Conservation (phyloP, 1,284 basidiomycete genomes). For the Hemileia vastatrix region DNA sequence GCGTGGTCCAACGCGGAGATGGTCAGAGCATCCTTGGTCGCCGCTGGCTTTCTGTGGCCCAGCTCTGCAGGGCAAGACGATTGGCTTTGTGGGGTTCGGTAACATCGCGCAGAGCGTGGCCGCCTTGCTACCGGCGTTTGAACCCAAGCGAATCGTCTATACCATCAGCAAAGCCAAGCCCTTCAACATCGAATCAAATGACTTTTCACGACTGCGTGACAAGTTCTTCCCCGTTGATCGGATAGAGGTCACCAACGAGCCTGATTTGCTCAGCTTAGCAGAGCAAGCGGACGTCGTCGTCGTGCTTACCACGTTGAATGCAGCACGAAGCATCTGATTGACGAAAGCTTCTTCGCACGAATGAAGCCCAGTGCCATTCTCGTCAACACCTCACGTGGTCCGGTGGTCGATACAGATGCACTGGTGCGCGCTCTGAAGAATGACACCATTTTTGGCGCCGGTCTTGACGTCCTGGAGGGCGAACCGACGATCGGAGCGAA, state of each 20-base stretch:
- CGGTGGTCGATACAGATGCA: slow-evolving; percentile 72
- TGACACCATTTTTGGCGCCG: slow-evolving; percentile 78
- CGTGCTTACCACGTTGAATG: slow-evolving; percentile 69
- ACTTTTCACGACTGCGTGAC: slow-evolving; percentile 29
- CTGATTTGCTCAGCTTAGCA: too few species aligned
- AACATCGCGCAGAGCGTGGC: slow-evolving; percentile 75
- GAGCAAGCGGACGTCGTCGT: slow-evolving; percentile 67
- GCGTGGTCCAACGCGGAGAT: slow-evolving; percentile 58
- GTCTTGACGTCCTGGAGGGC: slow-evolving; percentile 84
- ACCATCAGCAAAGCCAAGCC: slow-evolving; percentile 29
- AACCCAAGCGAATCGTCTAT: slow-evolving; percentile 61
- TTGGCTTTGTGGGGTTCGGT: slow-evolving; percentile 88
- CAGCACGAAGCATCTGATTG: slow-evolving; percentile 63
- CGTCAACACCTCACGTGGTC: slow-evolving; percentile 55
- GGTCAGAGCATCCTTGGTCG: slow-evolving; percentile 53
- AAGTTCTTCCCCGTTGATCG: slow-evolving; percentile 21
- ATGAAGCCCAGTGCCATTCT: slow-evolving; percentile 78
- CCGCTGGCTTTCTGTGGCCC: slow-evolving; percentile 72
- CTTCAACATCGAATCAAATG: too few species aligned
- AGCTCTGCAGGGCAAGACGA: slow-evolving; percentile 53
- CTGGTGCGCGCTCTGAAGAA: slow-evolving; percentile 66
- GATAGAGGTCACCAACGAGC: slow-evolving; percentile 48
- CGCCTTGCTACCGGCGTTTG: slow-evolving; percentile 65
- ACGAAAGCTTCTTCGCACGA: slow-evolving; percentile 59
- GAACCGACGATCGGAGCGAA: slow-evolving; percentile 67